A percentile compares a stretch with the other conserved stretches of the same genome.
phyloP scores from a whole-genome alignment of 352 stramenopile species.

The Phytopythium ostracodes region DNA sequence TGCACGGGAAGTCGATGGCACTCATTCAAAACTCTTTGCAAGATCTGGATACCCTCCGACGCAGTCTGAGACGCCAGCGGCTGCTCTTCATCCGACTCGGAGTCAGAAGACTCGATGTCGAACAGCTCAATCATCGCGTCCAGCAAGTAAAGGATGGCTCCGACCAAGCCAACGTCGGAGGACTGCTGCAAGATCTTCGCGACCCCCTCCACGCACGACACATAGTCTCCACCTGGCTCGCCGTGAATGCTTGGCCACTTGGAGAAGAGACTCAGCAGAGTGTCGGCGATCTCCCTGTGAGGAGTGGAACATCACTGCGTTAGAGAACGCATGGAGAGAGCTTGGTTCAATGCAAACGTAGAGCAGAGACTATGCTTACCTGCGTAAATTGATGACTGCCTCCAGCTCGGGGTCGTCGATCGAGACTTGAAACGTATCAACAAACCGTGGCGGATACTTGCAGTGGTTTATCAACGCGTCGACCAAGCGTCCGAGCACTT shows the following conservation, averaged over 20 bases:
- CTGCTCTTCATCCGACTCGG: constrained; percentile 44
- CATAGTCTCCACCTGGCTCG: constrained; percentile 29
- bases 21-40: constrained; percentile 46
- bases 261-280: constrained; percentile 73
- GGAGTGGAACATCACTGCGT: background rate
- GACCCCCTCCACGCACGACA: constrained; percentile 60
- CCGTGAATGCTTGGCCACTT: constrained; percentile 61
- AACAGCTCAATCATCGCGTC: constrained; percentile 79
- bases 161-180: constrained; percentile 51
- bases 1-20: constrained; percentile 47
- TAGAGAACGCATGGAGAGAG: background rate
- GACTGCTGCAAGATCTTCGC: constrained; percentile 41
- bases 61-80: constrained; percentile 14
- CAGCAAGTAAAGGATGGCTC: constrained; percentile 70
- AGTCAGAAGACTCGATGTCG: constrained; percentile 76
- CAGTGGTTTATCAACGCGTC: constrained; percentile 63
- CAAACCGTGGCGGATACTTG: constrained; percentile 53
- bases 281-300: constrained; percentile 74
- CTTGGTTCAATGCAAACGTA: background rate
- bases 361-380: constrained; percentile 22
- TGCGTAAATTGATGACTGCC: constrained; percentile 37
- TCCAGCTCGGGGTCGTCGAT: constrained; percentile 64
- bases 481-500: constrained; percentile 57
- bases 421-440: constrained; percentile 45
- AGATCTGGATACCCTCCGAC: constrained; percentile 46